A percentile compares a stretch with the other conserved stretches of the same genome.
Evolutionary conservation across 495 filamentous ascomycete species (phyloP).

Genomic region (Parathielavia appendiculata): DNA sequence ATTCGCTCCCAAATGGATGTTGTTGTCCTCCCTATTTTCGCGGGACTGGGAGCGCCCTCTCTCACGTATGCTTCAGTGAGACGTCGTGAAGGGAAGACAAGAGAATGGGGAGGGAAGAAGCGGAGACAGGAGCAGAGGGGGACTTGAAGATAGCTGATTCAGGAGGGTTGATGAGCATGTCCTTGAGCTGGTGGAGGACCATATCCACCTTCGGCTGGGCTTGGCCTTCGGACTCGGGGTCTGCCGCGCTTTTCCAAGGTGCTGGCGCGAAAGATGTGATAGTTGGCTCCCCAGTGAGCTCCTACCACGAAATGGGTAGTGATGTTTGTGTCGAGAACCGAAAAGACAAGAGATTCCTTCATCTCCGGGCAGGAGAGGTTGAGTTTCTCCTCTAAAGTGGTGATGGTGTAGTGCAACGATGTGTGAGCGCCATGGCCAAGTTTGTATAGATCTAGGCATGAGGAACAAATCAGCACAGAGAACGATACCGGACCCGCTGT

Average conservation of each 20-base stretch:
- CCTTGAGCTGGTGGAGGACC: background rate
- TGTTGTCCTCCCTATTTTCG: too few species aligned
- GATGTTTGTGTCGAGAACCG: background rate
- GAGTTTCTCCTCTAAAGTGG: conserved; percentile 1
- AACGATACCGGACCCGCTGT: too few species aligned
- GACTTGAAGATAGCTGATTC: too few species aligned
- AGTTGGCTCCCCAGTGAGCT: background rate
- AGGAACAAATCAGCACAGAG: background rate
- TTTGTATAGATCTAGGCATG: background rate
- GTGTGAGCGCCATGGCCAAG: background rate
- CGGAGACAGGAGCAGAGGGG: too few species aligned
- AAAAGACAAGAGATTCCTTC: background rate
- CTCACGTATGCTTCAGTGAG: too few species aligned
- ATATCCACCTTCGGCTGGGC: background rate
- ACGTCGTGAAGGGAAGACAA: too few species aligned
- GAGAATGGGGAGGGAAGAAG: too few species aligned
- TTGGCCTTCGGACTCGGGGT: background rate
- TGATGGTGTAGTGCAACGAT: conserved; percentile 1
- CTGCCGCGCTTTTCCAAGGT: background rate
- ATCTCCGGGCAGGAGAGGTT: background rate
- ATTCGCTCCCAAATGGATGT: too few species aligned
- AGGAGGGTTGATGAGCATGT: background rate
- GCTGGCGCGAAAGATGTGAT: background rate
- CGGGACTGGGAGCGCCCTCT: too few species aligned
- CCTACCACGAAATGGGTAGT: conserved; percentile 3